A percentile compares a stretch with the other conserved stretches of the same genome.
phyloP scores from a whole-genome alignment of 73 alveolate genomes.

The Uronychia binucleata region DNA sequence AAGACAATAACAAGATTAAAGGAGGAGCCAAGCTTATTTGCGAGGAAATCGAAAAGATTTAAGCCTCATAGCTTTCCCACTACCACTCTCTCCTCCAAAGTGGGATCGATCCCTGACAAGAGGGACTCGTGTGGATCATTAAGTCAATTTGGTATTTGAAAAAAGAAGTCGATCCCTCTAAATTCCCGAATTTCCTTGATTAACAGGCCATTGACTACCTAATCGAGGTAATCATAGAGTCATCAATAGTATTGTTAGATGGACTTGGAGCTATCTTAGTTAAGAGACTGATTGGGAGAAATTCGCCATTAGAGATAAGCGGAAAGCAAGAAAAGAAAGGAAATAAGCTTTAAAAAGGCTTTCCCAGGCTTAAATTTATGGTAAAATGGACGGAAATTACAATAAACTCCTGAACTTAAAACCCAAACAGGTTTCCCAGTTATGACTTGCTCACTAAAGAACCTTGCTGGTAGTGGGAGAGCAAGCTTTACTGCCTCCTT shows the following conservation, averaged over 20 bases:
- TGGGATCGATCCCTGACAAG: conserved; percentile 23
- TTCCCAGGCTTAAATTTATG: no score
- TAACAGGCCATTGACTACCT: conserved; percentile 22
- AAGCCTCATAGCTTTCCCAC: neutral
- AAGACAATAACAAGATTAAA: neutral
- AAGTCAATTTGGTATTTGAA: conserved; percentile 14
- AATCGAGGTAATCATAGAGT: neutral
- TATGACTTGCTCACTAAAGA: no score
- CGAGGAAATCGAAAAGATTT: neutral
- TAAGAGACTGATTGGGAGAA: neutral
- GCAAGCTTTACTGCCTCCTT: no score
- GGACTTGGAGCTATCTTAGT: neutral
- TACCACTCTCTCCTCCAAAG: conserved; percentile 4
- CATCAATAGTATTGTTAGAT: neutral
- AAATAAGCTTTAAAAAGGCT: no score
- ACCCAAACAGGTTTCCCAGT: no score
- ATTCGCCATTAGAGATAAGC: no score
- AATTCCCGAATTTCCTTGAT: conserved; percentile 32
- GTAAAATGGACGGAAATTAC: no score
- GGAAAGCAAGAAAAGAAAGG: no score
- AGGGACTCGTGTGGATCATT: conserved; percentile 30
- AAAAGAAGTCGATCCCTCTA: neutral
- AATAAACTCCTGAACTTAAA: no score
- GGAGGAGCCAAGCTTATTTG: neutral
- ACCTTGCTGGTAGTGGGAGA: no score